Conservation (phyloP, 768 basidiomycete species). For the Tricholomella constricta region DNA sequence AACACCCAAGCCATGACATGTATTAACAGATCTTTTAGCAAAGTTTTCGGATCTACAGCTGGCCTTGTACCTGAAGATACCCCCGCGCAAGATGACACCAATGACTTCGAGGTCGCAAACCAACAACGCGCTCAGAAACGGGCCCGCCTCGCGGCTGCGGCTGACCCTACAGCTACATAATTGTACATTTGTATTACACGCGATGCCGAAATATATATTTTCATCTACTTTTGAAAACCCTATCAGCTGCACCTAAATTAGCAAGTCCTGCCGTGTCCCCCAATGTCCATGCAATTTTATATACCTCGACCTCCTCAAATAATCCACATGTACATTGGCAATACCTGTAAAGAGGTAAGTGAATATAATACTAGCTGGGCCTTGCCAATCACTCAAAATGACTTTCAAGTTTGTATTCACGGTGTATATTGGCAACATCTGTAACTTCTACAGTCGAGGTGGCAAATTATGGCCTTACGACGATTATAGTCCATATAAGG, state of each 20-base stretch:
- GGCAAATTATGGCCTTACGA: no score
- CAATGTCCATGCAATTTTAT: no score
- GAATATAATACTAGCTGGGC: background rate
- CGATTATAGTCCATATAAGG: no score
- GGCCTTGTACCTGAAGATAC: background rate
- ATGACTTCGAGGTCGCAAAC: background rate
- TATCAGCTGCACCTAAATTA: background rate
- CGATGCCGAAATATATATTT: background rate
- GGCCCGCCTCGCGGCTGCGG: background rate
- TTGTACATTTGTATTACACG: background rate
- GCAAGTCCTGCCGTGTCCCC: no score
- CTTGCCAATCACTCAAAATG: no score
- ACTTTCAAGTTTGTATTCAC: background rate
- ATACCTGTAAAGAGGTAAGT: background rate
- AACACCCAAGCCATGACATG: background rate
- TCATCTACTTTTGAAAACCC: background rate
- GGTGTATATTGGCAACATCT: background rate
- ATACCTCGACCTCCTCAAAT: no score
- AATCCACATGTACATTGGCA: no score
- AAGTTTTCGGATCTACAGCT: background rate
- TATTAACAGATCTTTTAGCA: background rate
- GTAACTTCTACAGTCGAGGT: background rate
- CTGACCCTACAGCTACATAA: background rate
- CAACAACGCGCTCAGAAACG: conserved; percentile 4
- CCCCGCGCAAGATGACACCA: background rate